Conservation (phyloP, 306 rosid species). For the Gynostemma pentaphyllum region DNA sequence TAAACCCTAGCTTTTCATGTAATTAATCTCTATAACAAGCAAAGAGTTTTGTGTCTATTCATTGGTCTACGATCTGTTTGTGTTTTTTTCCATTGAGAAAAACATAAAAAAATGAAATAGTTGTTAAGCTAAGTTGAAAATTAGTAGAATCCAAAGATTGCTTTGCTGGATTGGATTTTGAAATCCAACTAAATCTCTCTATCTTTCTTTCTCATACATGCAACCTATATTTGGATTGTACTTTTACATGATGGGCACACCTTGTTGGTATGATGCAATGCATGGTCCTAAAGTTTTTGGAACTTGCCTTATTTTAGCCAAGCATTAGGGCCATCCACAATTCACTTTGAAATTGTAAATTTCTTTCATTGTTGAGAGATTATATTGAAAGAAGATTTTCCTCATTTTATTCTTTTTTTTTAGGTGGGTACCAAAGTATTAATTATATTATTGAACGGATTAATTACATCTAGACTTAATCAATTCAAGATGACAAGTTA, state of each 20-base stretch:
- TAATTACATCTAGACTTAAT: too few relatives aligned
- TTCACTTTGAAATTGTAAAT: not conserved
- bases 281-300: not conserved
- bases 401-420: not conserved
- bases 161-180: not conserved
- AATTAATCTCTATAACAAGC: not conserved
- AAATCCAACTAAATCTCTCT: not conserved
- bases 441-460: not conserved
- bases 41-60: conserved; percentile 1
- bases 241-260: too few relatives aligned
- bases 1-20: not conserved
- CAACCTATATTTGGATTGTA: not conserved
- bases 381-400: too few relatives aligned
- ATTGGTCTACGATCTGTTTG: not conserved
- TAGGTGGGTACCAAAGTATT: not conserved
- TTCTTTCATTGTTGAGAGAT: too few relatives aligned
- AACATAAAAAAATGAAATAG: too few relatives aligned
- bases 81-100: too few relatives aligned
- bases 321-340: not conserved
- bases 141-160: conserved; percentile 1
- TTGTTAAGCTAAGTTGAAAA: not conserved
- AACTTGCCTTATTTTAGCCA: conserved; percentile 3
- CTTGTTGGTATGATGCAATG: not conserved
- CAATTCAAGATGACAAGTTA: too few relatives aligned
- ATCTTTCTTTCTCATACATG: too few relatives aligned